Percentiles rank a stretch among this genome's conserved stretches.
phyloP scores from a whole-genome alignment of 2,329 filamentous ascomycete genomes.

The Plenodomus biglobosus region DNA sequence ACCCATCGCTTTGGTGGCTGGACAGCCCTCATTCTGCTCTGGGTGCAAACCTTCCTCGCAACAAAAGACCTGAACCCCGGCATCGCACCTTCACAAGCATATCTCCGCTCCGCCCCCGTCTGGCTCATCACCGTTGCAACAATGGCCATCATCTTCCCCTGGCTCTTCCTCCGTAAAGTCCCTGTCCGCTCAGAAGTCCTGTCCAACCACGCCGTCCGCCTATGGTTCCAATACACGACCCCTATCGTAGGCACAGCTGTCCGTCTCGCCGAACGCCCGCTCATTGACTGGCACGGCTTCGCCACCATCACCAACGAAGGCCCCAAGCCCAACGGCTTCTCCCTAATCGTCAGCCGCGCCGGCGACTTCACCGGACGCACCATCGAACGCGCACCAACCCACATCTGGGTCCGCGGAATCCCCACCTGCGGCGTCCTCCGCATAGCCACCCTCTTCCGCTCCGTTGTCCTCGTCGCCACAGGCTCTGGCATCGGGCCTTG shows the following conservation, averaged over 20 bases:
- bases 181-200: slow-evolving; percentile 67
- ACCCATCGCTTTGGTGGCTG: slow-evolving; percentile 45
- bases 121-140: slow-evolving; percentile 72
- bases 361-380: slow-evolving; percentile 44
- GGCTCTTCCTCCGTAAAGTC: slow-evolving; percentile 71
- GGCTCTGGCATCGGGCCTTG: slow-evolving; percentile 46
- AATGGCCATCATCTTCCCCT: slow-evolving; percentile 69
- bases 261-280: slow-evolving; percentile 35
- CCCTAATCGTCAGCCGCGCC: slow-evolving; percentile 42
- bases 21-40: slow-evolving; percentile 41
- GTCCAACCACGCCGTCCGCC: slow-evolving; percentile 71
- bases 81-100: slow-evolving; percentile 24
- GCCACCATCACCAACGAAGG: slow-evolving; percentile 42
- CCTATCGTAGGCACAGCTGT: slow-evolving; percentile 38
- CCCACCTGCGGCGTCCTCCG: slow-evolving; percentile 42
- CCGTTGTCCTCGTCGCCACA: slow-evolving; percentile 42
- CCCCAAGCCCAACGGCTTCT: slow-evolving; percentile 31
- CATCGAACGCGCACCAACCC: slow-evolving; percentile 35
- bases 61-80: slow-evolving; percentile 26
- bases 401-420: slow-evolving; percentile 43
- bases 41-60: slow-evolving; percentile 33
- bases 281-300: slow-evolving; percentile 45
- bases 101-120: slow-evolving; percentile 48
- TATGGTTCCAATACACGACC: slow-evolving; percentile 54
- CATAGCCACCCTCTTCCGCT: slow-evolving; percentile 42